A percentile compares a stretch with the other conserved stretches of the same genome.
phyloP scores from a whole-genome alignment of 805 yeast species.

The Nakazawaea ishiwadae region DNA sequence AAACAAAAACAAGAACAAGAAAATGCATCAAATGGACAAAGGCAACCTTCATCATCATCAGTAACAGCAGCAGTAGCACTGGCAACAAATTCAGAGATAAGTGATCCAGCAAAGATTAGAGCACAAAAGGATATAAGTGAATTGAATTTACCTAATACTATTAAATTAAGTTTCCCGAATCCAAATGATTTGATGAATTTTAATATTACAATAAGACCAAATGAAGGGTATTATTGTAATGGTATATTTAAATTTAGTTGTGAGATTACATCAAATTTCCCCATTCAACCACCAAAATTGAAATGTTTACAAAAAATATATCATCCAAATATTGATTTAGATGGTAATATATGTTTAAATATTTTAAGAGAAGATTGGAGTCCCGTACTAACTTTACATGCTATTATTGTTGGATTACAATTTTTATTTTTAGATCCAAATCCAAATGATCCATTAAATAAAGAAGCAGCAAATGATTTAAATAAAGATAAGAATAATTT shows the following conservation, averaged over 20 bases:
- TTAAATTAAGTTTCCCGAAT: slow-evolving; percentile 45
- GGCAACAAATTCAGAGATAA: not conserved
- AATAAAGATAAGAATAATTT: slow-evolving; percentile 43
- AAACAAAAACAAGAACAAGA: slow-evolving; percentile 14
- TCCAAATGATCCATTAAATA: slow-evolving; percentile 87
- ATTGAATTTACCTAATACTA: slow-evolving; percentile 56
- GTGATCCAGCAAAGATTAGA: slow-evolving; percentile 62
- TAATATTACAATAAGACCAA: slow-evolving; percentile 53
- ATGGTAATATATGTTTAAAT: slow-evolving; percentile 89
- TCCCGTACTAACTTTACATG: slow-evolving; percentile 80
- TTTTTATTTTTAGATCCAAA: slow-evolving; percentile 88
- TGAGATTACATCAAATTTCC: slow-evolving; percentile 65
- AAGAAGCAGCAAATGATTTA: slow-evolving; percentile 72
- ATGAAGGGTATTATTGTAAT: slow-evolving; percentile 65
- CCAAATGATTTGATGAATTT: slow-evolving; percentile 59
- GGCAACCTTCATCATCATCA: slow-evolving; percentile 1
- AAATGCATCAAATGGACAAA: not conserved
- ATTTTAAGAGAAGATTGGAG: slow-evolving; percentile 95
- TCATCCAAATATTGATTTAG: slow-evolving; percentile 90
- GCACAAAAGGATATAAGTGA: slow-evolving; percentile 75
- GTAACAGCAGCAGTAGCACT: not conserved
- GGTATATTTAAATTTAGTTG: slow-evolving; percentile 73
- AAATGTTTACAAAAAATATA: slow-evolving; percentile 67
- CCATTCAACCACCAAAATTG: slow-evolving; percentile 90
- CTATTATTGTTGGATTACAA: slow-evolving; percentile 79